Conservation (phyloP, 306 rosid genomes). For the Castanopsis chinensis region DNA sequence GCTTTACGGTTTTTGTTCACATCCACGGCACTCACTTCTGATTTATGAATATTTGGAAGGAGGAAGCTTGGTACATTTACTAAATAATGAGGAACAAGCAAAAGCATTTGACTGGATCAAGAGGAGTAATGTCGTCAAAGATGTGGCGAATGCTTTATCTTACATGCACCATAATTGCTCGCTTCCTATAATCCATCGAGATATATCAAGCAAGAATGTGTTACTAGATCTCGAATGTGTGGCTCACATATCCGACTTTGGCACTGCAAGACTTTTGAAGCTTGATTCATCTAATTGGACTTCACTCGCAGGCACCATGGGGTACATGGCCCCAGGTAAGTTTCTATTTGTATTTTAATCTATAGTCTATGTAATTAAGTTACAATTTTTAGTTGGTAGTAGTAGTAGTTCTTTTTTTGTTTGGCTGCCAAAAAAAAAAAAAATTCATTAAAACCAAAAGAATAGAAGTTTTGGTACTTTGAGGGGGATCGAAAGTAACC, state of each 20-base stretch:
- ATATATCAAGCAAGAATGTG: conserved; percentile 15
- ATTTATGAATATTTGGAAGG: conserved; percentile 15
- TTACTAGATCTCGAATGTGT: conserved; percentile 8
- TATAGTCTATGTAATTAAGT: too few species aligned
- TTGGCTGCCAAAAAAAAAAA: too few species aligned
- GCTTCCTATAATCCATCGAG: conserved; percentile 14
- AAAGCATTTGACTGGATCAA: conserved; percentile 6
- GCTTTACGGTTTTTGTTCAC: conserved; percentile 21
- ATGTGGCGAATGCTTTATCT: conserved; percentile 3
- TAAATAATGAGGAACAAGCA: conserved; percentile 1
- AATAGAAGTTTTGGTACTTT: too few species aligned
- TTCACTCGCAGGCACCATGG: too few species aligned
- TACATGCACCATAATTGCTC: conserved; percentile 25
- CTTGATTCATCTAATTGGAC: conserved; percentile 3
- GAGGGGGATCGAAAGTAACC: too few species aligned
- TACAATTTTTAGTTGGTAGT: too few species aligned
- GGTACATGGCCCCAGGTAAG: too few species aligned
- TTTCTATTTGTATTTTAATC: too few species aligned
- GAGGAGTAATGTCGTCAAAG: background rate
- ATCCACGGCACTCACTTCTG: conserved; percentile 10
- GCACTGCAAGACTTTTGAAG: conserved; percentile 18
- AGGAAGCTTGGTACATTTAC: conserved; percentile 2
- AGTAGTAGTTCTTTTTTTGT: too few species aligned
- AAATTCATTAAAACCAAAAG: too few species aligned
- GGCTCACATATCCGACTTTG: conserved; percentile 24